phyloP scores from a whole-genome alignment of 2,329 filamentous ascomycete species.

The Juglanconis juglandina region DNA sequence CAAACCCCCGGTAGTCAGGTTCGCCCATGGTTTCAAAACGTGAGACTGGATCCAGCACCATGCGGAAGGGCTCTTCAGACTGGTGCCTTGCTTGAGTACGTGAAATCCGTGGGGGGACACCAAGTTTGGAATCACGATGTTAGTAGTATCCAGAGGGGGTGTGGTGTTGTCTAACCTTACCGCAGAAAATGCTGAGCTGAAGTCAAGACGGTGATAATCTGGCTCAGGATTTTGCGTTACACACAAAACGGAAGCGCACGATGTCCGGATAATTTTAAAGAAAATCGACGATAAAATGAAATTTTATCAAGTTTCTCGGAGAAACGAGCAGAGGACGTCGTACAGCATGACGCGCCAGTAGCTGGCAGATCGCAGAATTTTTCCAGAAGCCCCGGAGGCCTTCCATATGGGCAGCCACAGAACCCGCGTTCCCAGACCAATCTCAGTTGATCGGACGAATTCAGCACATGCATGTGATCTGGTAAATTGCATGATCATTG shows the following conservation, averaged over 20 bases:
- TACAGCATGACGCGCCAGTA: neutral
- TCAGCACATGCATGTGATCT: neutral
- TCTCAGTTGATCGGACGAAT: slow-evolving; percentile 1
- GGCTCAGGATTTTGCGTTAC: neutral
- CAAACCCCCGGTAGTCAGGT: neutral
- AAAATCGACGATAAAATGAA: neutral
- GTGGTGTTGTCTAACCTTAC: too few relatives aligned
- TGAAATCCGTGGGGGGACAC: too few relatives aligned
- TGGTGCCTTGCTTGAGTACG: too few relatives aligned
- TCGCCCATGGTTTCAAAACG: neutral
- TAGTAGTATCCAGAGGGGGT: too few relatives aligned
- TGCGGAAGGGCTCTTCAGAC: too few relatives aligned
- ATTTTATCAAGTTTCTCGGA: neutral
- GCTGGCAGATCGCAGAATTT: slow-evolving; percentile 1
- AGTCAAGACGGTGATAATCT: too few relatives aligned
- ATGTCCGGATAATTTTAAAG: neutral
- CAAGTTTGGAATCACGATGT: too few relatives aligned
- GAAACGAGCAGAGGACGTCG: neutral
- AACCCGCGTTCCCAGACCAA: neutral
- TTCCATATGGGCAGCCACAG: neutral
- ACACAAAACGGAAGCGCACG: neutral
- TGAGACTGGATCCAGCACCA: neutral
- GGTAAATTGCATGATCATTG: neutral
- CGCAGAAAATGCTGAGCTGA: too few relatives aligned
- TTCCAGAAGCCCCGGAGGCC: slow-evolving; percentile 6